phyloP scores from a whole-genome alignment of 345 rosid genomes.

The Eucalyptus paniculata region DNA sequence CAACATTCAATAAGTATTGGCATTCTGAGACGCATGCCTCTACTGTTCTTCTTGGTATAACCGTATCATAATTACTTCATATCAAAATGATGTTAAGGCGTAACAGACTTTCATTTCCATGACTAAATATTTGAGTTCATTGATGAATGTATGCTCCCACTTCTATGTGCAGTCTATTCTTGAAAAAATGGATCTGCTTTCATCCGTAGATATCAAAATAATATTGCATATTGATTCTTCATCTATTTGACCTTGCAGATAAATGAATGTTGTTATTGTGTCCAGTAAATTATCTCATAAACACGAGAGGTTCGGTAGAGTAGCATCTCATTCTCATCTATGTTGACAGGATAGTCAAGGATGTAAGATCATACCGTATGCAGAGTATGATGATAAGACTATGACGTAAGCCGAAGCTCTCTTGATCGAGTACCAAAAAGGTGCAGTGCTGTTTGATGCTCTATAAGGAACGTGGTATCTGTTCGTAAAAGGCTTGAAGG shows the following conservation, averaged over 20 bases:
- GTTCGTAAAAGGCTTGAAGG: not conserved
- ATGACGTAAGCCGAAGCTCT: constrained; percentile 3
- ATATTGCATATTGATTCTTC: not conserved
- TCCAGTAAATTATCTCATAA: not conserved
- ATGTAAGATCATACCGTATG: not conserved
- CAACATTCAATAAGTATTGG: not conserved
- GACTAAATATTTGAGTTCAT: not conserved
- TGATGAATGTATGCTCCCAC: not conserved
- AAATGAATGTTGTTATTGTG: not conserved
- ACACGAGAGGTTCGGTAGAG: not conserved
- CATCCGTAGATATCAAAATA: not conserved
- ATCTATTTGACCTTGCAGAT: not conserved
- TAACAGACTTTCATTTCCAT: not conserved
- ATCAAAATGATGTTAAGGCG: not conserved
- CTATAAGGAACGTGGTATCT: not conserved
- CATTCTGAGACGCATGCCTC: not conserved
- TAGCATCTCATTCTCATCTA: not conserved
- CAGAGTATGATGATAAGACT: not conserved
- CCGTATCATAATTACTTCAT: not conserved
- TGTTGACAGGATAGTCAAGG: not conserved
- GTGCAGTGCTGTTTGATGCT: not conserved
- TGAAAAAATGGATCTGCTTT: not conserved
- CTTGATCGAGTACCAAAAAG: constrained; percentile 3
- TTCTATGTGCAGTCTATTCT: not conserved
- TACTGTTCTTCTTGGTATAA: not conserved